Evolutionary conservation across 2,329 filamentous ascomycete species (phyloP).

Genomic region (Remersonia thermophila): DNA sequence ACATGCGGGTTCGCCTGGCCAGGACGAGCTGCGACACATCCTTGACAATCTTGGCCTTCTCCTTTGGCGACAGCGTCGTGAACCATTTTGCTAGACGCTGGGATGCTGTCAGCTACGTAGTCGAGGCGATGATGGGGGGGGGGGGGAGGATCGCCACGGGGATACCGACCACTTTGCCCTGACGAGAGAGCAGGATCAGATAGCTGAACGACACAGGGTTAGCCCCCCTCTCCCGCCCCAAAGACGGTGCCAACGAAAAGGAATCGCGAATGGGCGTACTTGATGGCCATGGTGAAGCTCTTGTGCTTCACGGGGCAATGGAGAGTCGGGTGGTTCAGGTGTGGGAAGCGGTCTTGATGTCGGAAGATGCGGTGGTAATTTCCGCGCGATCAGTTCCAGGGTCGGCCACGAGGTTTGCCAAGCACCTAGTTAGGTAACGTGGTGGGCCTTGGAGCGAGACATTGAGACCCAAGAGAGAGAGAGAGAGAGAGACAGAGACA

Average conservation of each 20-base stretch:
- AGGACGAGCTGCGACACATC: conserved; percentile 97
- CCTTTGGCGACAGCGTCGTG: conserved; percentile 89
- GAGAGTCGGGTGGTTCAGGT: conserved; percentile 2
- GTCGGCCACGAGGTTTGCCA: too few species aligned
- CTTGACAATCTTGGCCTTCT: conserved; percentile 99
- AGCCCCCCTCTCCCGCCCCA: conserved; percentile 10
- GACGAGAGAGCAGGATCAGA: conserved; percentile 89
- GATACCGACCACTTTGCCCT: conserved; percentile 91
- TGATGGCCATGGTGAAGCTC: conserved; percentile 34
- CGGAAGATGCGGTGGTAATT: too few species aligned
- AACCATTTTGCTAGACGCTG: conserved; percentile 99
- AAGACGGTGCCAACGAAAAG: background rate
- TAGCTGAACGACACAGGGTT: conserved; percentile 49
- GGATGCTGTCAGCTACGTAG: background rate
- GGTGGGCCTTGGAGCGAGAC: too few species aligned
- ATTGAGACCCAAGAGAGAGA: too few species aligned
- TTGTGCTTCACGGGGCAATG: conserved; percentile 6
- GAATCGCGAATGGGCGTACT: conserved; percentile 28
- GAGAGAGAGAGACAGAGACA: too few species aligned
- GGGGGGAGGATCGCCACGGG: conserved; percentile 5
- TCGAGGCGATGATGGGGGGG: background rate
- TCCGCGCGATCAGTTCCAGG: too few species aligned
- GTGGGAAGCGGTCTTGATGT: too few species aligned
- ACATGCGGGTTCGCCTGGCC: conserved; percentile 93
- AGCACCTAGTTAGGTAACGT: too few species aligned